These are phyloP conservation scores for Ailanthus altissimus DNA, from an alignment of 345 rosid genomes.

Conservation along the genomic window DNA sequence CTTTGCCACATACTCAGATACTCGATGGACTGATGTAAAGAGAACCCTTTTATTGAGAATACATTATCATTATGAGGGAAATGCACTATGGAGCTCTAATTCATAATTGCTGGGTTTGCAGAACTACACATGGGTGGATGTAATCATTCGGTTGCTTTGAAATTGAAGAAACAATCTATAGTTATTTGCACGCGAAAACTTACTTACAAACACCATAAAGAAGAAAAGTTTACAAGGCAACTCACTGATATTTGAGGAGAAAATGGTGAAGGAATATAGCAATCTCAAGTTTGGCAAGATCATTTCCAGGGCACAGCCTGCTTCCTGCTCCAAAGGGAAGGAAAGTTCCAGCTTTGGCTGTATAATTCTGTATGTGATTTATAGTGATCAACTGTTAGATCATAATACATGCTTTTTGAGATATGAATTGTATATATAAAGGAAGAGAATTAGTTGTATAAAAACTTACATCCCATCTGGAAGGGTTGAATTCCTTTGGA, in stretches of 20 bases:
- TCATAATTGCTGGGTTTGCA: too few species aligned
- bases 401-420: not conserved
- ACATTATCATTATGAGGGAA: too few species aligned
- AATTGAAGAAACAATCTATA: too few species aligned
- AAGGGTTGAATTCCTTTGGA: constrained; percentile 72
- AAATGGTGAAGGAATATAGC: constrained; percentile 79
- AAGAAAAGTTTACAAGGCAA: not conserved
- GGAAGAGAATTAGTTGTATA: not conserved
- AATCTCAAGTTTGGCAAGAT: constrained; percentile 85
- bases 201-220: too few species aligned
- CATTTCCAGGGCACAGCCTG: constrained; percentile 83
- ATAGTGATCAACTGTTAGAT: constrained; percentile 12
- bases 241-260: constrained; percentile 64
- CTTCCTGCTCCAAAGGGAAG: constrained; percentile 91
- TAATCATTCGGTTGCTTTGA: too few species aligned
- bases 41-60: too few species aligned
- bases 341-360: constrained; percentile 64
- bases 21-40: not conserved
- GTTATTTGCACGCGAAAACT: too few species aligned
- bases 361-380: constrained; percentile 39
- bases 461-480: constrained; percentile 84
- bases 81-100: too few species aligned
- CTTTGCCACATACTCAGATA: not conserved
- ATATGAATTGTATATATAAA: not conserved
- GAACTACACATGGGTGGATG: too few species aligned